Evolutionary conservation across 1,284 basidiomycete genomes (phyloP), one percentile per base, ranked within the genome.

Genomic region (Ceratobasidium sp.): DNA sequence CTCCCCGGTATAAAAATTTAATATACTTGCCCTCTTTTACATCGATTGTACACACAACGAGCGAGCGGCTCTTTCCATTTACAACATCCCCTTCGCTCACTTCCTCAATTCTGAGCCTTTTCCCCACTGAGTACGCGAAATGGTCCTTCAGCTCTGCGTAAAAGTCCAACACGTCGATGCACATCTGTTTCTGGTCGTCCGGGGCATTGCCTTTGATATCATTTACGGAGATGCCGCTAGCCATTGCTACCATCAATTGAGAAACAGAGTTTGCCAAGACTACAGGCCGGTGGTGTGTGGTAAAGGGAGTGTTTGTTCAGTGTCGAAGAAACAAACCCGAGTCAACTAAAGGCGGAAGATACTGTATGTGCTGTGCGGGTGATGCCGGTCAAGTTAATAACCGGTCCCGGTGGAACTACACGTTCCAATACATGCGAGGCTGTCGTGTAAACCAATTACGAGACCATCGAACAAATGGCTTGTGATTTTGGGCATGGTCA

Each of bases 401-500:
- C 58, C 58, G 58, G 28, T 28, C 14, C 58, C 58, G 58, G 58
- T n/a, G 23, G 16, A 32, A 2, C 58, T 2, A 45, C n/a, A 32
- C 52, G 10, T 10, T 28, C 34, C 32, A 23, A n/a, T 14, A 32
- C 26, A 30, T 30, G 30, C 28, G 10, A 52, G 1, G 5, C 30
- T 28, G 48, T 50, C 21, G 18, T 39, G 36, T 39, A 14, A 6
- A 39, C 6, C 36, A n/a, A n/a, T 74, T 45, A 45, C 43, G 43
- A n/a, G 16, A n/a, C 16, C 4, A 45, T 9, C 18, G 43, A n/a
- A 18, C 43, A 4, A 45, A 45, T n/a, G 43, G 43, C 10, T 8
- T n/a, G 43, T 9, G 55, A 58, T 58, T 58, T 14, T 34, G 26
- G n/a, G 12, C 41, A 39, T 39, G 36, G 36, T 98, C 96, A 43